Evolutionary conservation across 2,329 filamentous ascomycete genomes (phyloP), one percentile per base, ranked within the genome.

Genomic region (Scedosporium apiospermum): DNA sequence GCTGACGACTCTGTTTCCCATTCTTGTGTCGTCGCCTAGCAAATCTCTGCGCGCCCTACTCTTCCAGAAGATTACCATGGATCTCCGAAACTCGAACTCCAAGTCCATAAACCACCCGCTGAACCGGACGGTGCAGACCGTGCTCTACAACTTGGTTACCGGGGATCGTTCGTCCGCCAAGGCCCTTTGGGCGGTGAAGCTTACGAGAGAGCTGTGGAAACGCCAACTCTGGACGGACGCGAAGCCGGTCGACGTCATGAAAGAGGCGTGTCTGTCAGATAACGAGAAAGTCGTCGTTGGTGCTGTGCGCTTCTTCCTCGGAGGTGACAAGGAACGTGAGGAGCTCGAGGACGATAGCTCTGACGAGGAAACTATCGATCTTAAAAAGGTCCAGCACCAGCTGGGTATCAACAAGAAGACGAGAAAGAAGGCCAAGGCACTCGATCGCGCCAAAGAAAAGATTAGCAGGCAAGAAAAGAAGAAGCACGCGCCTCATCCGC

Each of bases 181-280:
- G 70, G 91, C 90, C 3, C 82, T 99, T 59, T 99, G 95, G 95
- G 92, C 95, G 3, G 91, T 97, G 65, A 97, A 97, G 75, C 84
- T 99, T 66, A 96, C 93, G 3, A 84, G 93, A 65, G 95, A 99
- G 77, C 80, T 99, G 71, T 99, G 95, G 95, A 96, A 93, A 76
- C 85, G 93, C 57, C 93, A 97, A 69, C 88, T 98, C 66, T 99
- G 95, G 95, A 91, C 90, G 9, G 95, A 99, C 70, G 85, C 92
- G 1, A 95, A 93, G 73, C 88, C 93, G 0, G 95, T 98, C n/a
- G 92, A 96, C 70, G 90, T 98, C 67, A 98, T 99, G 93, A 96
- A 96, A 76, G 90, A 96, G 75, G 92, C 93, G 0, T 87, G 88
- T 62, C 77, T 99, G 63, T 87, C 91, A 3, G 89, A 96, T 60